Evolutionary conservation across 129 eudicot species (phyloP), one percentile per base, ranked within the genome.

Genomic region (Lonicera japonica): DNA sequence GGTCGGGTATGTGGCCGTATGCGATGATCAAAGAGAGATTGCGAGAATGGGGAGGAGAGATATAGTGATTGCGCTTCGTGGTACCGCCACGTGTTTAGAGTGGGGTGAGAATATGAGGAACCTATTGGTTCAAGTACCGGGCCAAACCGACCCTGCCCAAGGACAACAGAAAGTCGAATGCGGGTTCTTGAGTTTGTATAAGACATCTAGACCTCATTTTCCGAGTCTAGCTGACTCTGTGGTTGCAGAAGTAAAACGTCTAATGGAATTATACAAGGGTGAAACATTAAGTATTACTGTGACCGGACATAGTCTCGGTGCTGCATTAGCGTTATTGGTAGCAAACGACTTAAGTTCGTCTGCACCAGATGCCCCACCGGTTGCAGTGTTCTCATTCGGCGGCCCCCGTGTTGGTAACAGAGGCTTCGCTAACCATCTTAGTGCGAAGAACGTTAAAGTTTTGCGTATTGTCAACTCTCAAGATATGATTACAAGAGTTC

Each of bases 271-370:
- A 22, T 92, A 92, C 73, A 75, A 82, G 73, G 96, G 96, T 1
- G 98, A 92, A 51, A 65, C 75, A 29, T 69, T 92, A 11, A 92
- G 98, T 75, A 85, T 92, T 14, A 87, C 95, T 0, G 84, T 92
- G 45, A 84, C 98, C 0, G 98, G 98, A 0, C 98, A 92, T 71
- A 92, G 98, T 41, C 95, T 92, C 8, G 98, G 98, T n/a, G 98
- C 98, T 2, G 98, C 98, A 7, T 56, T 92, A 51, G 86, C 98
- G 5, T 48, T 92, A 22, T 73, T 92, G 54, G 96, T 85, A 8
- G 96, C 81, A 0, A 88, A 92, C 48, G 98, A 82, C 46, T 54
- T 92, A 9, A 82, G 88, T 45, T 71, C 84, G 0, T 71, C 75
- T 7, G 75, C 69, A 0, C 71, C 84, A 6, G 76, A 76, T 21